Base-by-base conservation (phyloP, 441 rosid species). In the Aquilaria agallochum region DNA sequence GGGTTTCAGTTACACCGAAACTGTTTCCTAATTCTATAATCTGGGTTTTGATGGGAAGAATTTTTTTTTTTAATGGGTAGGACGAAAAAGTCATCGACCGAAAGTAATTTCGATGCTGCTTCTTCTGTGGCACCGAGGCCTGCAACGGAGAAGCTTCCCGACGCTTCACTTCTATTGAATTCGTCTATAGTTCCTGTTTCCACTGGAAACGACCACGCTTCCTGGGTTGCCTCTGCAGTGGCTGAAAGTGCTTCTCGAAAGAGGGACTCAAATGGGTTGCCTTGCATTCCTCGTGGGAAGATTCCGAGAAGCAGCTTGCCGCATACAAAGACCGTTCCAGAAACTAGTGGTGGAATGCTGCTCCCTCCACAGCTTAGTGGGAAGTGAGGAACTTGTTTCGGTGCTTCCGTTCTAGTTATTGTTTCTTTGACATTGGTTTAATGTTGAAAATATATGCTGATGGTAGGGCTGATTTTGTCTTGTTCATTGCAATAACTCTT, bases 351-450 rank as follows among this genome's bases (percentile, higher is more conserved):
- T 20, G 86, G 86, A 44, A 6, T 75, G 69, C 81, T 92, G 52
- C 78, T 90, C 53, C 98, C 98, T 13, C 98, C 97, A 52, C 98
- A 92, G 88, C 86, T 92, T 53, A 72, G 71, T 32, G 98, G 98
- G 72, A 90, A 96, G 98, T 90, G 46, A 60, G 85, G 55, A 11
- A 54, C 30, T 14, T 15, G 30, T 59, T 27, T 48, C 2, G 20
- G 11, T 59, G 11, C 57, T 4, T 33, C 30, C 50, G 49, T 30
- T 55, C 53, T 42, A 14, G 27, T 14, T 27, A 5, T 20, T 36
- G 7, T 8, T 55, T 31, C 0, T 2, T 30, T 34, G n/a, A 55
- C 44, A 53, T 72, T 62, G 31, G 58, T 54, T 36, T 45, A 20
- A 36, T 36, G 42, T 36, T 36, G 42, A 1, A 36, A 2, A 36